These are phyloP conservation scores for Neonectria faginata DNA, from an alignment of 2,329 filamentous ascomycete species.

Conservation along the genomic window DNA sequence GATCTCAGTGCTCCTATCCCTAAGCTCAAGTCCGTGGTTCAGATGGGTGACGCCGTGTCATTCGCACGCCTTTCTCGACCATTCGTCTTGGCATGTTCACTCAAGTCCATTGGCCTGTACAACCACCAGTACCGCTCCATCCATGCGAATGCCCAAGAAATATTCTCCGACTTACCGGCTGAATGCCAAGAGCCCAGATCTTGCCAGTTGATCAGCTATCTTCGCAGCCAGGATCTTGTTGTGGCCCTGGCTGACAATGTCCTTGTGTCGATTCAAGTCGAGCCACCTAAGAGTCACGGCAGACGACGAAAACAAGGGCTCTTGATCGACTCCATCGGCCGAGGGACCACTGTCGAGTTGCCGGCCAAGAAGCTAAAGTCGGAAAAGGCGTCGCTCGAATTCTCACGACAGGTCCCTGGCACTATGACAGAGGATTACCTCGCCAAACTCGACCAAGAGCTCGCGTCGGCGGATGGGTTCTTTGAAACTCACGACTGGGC, in stretches of 20 bases:
- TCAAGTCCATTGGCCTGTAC: conserved; percentile 69
- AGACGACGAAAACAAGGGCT: conserved; percentile 71
- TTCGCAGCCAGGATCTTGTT: conserved; percentile 73
- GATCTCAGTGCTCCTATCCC: conserved; percentile 73
- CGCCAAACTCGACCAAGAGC: conserved; percentile 57
- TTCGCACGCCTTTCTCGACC: conserved; percentile 76
- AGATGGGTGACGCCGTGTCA: conserved; percentile 65
- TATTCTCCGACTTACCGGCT: conserved; percentile 56
- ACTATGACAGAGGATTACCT: conserved; percentile 64
- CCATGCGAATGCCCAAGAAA: conserved; percentile 62
- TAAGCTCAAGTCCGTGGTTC: conserved; percentile 66
- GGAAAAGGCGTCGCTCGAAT: conserved; percentile 48
- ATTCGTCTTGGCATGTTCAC: conserved; percentile 71
- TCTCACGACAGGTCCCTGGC: conserved; percentile 58
- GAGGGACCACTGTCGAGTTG: conserved; percentile 62
- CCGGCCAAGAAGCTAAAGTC: conserved; percentile 49
- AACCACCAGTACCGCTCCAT: conserved; percentile 76
- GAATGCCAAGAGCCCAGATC: conserved; percentile 51
- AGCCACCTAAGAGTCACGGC: conserved; percentile 67
- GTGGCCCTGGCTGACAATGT: conserved; percentile 73
- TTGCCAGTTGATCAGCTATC: conserved; percentile 68
- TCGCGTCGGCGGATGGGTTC: conserved; percentile 60
- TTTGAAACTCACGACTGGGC: conserved; percentile 59
- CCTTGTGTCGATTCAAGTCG: conserved; percentile 77
- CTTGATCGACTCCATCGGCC: conserved; percentile 79